Base-by-base conservation (phyloP, 139 green algal genomes). In the Ettlia oleoabundans region DNA sequence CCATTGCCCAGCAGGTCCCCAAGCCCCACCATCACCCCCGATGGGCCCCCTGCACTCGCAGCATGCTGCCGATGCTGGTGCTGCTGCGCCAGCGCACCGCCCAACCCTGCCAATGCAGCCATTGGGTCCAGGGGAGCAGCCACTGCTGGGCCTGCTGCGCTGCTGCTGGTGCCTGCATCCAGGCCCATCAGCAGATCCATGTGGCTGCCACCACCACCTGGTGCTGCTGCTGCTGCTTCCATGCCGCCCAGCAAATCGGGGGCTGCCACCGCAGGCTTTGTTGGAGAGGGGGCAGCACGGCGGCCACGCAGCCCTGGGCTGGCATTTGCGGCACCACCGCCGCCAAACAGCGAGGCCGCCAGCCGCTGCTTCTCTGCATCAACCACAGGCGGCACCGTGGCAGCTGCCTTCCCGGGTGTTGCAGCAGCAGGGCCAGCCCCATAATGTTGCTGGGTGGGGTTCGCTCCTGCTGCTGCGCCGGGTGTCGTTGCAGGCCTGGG, bases 331-430 rank as follows among this genome's bases (percentile, higher is more conserved):
- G 62, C 35, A 4, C 53, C 40, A 18, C 72, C 79, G 52, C 74
- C 67, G 58, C 84, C 84, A 83, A 89, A 89, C 28, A 89, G 81
- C 7, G 85, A 89, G 2, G 73, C 66, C 8, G 85, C 85, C 19
- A 89, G 67, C 22, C 80, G 78, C 64, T 85, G 67, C 52, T 84
- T 75, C 21, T 32, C 68, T 42, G 85, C 41, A 37, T 86, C 85
- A 26, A 84, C 70, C 3, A 37, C 15, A 3, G 82, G 76, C 32
- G 73, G 42, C 4, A n/a, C n/a, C n/a, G 73, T 32, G 33, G 82
- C 42, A 13, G 82, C 40, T 43, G 71, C 38, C 2, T 67, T 9
- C 2, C 58, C 26, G 0, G 81, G 42, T 37, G 81, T 5, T 6
- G 52, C 40, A 21, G 70, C 64, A 2, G 41, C 67, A 38, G 71